Conservation (phyloP, 1,139 yeast species). For the Protomyces gravidus region DNA sequence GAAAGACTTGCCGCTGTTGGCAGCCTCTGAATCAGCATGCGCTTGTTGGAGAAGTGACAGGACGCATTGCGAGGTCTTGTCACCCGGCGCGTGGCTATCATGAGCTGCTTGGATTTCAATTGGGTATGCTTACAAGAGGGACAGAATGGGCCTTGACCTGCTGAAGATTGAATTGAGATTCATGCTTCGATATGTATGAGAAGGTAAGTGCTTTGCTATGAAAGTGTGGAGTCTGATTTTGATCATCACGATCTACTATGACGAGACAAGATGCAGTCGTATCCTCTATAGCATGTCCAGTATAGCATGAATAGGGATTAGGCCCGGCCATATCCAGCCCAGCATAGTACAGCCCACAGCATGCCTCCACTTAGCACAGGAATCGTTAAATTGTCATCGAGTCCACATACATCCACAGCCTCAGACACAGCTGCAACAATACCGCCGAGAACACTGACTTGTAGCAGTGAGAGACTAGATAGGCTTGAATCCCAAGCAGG, state of each 20-base stretch:
- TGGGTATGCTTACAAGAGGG: constrained; percentile 7
- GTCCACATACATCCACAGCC: constrained; percentile 63
- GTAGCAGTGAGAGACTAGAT: constrained; percentile 52
- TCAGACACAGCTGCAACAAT: constrained; percentile 81
- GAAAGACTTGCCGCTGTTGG: constrained; percentile 7
- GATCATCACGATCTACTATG: no score
- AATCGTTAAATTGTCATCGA: constrained; percentile 91
- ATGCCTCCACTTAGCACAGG: constrained; percentile 76
- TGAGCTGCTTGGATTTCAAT: not conserved
- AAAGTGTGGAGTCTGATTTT: no score
- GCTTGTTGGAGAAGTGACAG: constrained; percentile 13
- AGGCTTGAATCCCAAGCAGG: constrained; percentile 58
- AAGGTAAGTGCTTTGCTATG: not conserved
- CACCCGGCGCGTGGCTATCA: constrained; percentile 10
- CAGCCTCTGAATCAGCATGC: constrained; percentile 15
- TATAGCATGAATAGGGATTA: no score
- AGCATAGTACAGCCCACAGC: constrained; percentile 48
- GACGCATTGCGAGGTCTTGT: constrained; percentile 14
- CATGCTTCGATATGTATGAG: no score
- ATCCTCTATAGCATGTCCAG: no score
- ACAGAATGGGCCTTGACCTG: constrained; percentile 16
- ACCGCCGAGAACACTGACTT: constrained; percentile 63
- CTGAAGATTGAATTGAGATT: constrained; percentile 14
- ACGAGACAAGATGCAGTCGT: no score
- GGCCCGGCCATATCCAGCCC: not conserved